Conservation (phyloP, 352 stramenopile species). For the Phytophthora sp. region DNA sequence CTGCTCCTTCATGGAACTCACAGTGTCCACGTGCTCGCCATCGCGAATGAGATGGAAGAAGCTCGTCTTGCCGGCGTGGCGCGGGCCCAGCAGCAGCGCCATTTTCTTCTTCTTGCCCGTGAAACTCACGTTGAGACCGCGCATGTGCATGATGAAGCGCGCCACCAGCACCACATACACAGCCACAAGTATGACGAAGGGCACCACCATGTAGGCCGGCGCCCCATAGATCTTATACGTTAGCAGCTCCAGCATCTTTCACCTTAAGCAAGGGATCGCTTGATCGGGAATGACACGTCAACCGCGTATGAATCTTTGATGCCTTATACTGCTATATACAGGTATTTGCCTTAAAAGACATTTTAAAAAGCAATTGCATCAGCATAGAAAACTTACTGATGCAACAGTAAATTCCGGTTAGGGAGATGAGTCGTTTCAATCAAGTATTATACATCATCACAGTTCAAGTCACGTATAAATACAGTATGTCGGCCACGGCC, state of each 20-base stretch:
- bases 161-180: slow-evolving; percentile 66
- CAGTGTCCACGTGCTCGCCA: slow-evolving; percentile 69
- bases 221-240: slow-evolving; percentile 62
- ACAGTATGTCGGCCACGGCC: slow-evolving; percentile 13
- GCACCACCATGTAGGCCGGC: slow-evolving; percentile 63
- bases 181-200: slow-evolving; percentile 46
- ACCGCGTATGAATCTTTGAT: neutral
- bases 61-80: slow-evolving; percentile 79
- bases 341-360: neutral
- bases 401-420: no score
- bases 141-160: slow-evolving; percentile 76
- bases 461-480: slow-evolving; percentile 9
- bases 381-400: no score
- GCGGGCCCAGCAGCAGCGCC: slow-evolving; percentile 68
- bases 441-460: neutral
- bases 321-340: neutral
- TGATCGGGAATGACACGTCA: slow-evolving; percentile 31
- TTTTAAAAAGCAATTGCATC: no score
- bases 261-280: slow-evolving; percentile 3
- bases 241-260: slow-evolving; percentile 35
- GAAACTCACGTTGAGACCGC: slow-evolving; percentile 60
- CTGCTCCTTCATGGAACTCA: slow-evolving; percentile 87
- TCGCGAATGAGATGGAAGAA: slow-evolving; percentile 84
- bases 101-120: slow-evolving; percentile 80
- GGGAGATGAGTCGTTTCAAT: no score